Base-by-base conservation (phyloP, 225 moss, liverwort and hornwort genomes). In the Antitrichia curtipendula region DNA sequence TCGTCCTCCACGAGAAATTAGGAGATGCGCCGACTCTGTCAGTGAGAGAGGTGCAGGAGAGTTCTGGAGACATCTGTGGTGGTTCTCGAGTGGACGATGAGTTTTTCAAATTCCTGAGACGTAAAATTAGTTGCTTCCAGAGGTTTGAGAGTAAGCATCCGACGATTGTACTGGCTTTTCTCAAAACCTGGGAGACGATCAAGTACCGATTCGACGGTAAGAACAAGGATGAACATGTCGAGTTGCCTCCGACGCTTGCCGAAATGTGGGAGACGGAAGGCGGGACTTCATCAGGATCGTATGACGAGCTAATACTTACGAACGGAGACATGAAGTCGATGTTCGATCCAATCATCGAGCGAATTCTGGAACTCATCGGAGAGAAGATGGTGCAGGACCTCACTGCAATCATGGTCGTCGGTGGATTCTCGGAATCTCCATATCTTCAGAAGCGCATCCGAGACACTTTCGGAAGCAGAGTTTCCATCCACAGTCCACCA, bases 41-140 rank as follows among this genome's bases (percentile, higher is more conserved):
- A 16, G 91, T 94, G 0, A 65, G 28, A 40, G 93, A 95, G 84
- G 75, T 92, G 25, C 82, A 86, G 28, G 70, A 36, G 23, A 90
- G 89, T 12, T 85, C 92, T 8, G 96, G 95, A 10, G 92, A 87
- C 1, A 32, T 92, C 28, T 92, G 92, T 34, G 96, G 94, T 32
- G 95, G 94, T 12, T 89, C 90, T 1, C 83, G 43, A 5, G 93
- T 94, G 18, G 93, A 95, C 15, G 66, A 88, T 7, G 82, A 53
- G 29, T 95, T 95, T 47, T 24, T 84, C 17, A 36, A 18, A 0
- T 89, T 91, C 71, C 47, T 95, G 31, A 27, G 78, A 18, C 12
- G 70, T 47, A 93, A 87, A 49, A 93, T 96, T 14, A 7, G 32
- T 13, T 91, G 95, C 64, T 93, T 92, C 58, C 1, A 21, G 15